Base-by-base conservation (phyloP, 192 early-diverging fungal species). In the Chytriomyces confervae region DNA sequence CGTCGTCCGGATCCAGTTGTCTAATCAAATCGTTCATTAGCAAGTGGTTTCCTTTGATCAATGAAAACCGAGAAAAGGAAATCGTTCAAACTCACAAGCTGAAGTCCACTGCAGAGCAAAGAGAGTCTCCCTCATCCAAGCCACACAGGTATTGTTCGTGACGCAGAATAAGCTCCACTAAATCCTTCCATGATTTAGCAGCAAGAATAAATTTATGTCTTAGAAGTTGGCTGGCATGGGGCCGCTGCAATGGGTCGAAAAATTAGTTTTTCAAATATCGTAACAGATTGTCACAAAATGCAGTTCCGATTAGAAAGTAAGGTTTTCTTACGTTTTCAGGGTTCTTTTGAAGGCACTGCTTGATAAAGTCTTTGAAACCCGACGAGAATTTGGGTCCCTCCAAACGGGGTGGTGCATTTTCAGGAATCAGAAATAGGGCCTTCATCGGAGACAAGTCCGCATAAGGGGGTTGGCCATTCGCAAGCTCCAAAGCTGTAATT, bases 401-500 rank as follows among this genome's bases (percentile, higher is more conserved):
- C 50, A 98, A 85, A 66, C 81, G 77, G 50, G 97, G 96, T 18
- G 97, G 95, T 20, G 92, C 90, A 63, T 94, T 93, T 79, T 95
- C 94, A 29, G 95, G 95, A 69, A 97, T 98, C 57, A 95, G 83
- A 77, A 98, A 96, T 49, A 99, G 84, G 13, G 93, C 96, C 80
- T 93, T 93, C 91, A 96, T 94, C 4, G 96, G 95, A 69, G 94
- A 94, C 74, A 94, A 81, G 75, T 97, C 93, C 2, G 95, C 90
- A 69, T 95, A 92, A n/a, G 96, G 96, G 24, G 96, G 93, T 77
- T 92, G 86, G 4, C 96, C 95, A 46, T 94, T 95, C 13, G 96
- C 96, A 45, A 99, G 84, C 85, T 99, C 97, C 47, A 98, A 94
- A 0, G 95, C 96, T 4, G 97, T 99, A 76, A 99, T 97, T 1